A percentile compares a stretch with the other conserved stretches of the same genome.
Conservation (phyloP, 495 filamentous ascomycete genomes). For the Rostrohypoxylon terebratum region DNA sequence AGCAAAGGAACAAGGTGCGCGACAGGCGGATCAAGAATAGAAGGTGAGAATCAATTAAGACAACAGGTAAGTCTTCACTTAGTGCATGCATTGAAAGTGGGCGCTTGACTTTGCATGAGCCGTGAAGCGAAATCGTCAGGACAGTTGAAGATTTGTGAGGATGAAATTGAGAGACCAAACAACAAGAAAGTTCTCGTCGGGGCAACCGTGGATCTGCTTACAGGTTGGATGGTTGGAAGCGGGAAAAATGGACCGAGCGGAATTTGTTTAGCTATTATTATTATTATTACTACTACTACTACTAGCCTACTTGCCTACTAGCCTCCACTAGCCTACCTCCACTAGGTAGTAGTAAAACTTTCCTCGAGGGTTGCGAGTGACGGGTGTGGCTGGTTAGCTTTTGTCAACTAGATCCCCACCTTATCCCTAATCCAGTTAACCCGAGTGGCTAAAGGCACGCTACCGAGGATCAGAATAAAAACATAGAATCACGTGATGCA, state of each 20-base stretch:
- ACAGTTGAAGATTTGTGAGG: slow-evolving; percentile 19
- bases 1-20: slow-evolving; percentile 15
- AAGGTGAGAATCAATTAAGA: slow-evolving; percentile 29
- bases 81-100: slow-evolving; percentile 38
- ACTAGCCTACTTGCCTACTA: too few relatives aligned
- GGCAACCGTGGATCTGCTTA: slow-evolving; percentile 46
- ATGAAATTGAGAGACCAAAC: slow-evolving; percentile 43
- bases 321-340: too few relatives aligned
- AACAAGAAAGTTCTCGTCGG: slow-evolving; percentile 53
- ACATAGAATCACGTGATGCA: background rate
- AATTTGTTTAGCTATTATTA: slow-evolving; percentile 1
- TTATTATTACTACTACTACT: too few relatives aligned
- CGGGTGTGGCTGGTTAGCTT: slow-evolving; percentile 7
- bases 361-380: background rate
- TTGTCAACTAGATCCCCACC: background rate
- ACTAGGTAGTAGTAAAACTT: too few relatives aligned
- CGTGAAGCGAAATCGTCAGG: slow-evolving; percentile 14
- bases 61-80: slow-evolving; percentile 24
- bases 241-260: slow-evolving; percentile 2
- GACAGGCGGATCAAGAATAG: slow-evolving; percentile 21
- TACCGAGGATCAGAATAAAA: background rate
- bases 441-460: background rate
- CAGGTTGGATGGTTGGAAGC: slow-evolving; percentile 27
- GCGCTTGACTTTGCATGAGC: slow-evolving; percentile 34
- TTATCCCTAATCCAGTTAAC: background rate